Evolutionary conservation across 352 stramenopile genomes (phyloP).

Genomic region (Pythium aquatile): DNA sequence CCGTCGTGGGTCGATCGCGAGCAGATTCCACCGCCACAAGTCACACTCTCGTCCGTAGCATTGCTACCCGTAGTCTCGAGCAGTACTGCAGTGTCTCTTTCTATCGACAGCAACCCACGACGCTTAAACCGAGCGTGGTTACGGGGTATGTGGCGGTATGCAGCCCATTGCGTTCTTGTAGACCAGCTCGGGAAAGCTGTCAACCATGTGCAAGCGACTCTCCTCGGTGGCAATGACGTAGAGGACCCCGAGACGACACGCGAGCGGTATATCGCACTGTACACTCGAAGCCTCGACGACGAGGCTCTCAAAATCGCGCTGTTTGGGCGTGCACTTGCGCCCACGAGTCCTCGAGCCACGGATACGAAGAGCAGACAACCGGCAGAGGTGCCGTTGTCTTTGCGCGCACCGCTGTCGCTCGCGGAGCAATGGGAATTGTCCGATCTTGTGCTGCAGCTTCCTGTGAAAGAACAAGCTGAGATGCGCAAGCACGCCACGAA

Average conservation of each 20-base stretch:
- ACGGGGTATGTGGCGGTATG: conserved; percentile 70
- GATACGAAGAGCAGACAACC: conserved; percentile 12
- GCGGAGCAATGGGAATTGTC: conserved; percentile 66
- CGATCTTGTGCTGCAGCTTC: conserved; percentile 49
- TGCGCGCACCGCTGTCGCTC: conserved; percentile 34
- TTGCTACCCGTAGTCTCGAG: conserved; percentile 39
- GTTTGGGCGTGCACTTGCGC: conserved; percentile 35
- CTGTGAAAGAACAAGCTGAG: conserved; percentile 47
- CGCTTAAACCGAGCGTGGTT: conserved; percentile 38
- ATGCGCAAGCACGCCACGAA: conserved; percentile 44
- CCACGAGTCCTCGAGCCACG: conserved; percentile 24
- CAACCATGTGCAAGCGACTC: conserved; percentile 12
- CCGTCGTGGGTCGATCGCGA: conserved; percentile 57
- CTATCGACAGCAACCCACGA: conserved; percentile 34
- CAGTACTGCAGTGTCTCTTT: conserved; percentile 12
- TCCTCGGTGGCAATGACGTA: neutral
- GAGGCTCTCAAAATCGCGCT: conserved; percentile 45
- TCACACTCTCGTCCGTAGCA: conserved; percentile 27
- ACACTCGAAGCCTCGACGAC: conserved; percentile 45
- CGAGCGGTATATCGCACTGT: conserved; percentile 57
- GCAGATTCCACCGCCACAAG: conserved; percentile 32
- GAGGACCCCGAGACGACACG: conserved; percentile 8
- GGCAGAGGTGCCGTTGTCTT: conserved; percentile 26
- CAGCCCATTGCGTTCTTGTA: conserved; percentile 45
- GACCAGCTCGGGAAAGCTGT: conserved; percentile 26